Conservation (phyloP, 164 flowering plant genomes). For the Aristolochia fimbriata region DNA sequence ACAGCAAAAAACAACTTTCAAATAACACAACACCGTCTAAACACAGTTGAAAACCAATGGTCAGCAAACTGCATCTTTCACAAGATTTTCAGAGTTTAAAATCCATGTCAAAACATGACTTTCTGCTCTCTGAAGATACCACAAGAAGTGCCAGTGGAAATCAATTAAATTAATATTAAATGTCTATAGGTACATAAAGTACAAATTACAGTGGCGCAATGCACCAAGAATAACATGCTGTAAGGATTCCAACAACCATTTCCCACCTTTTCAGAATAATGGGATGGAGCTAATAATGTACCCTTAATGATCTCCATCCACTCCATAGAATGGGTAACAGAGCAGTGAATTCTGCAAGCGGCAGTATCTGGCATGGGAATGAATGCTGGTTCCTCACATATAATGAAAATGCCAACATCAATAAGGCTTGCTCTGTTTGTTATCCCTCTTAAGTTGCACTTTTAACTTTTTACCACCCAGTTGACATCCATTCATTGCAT, state of each 20-base stretch:
- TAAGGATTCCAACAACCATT: slow-evolving; percentile 24
- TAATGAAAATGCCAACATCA: slow-evolving; percentile 26
- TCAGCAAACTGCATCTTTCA: slow-evolving; percentile 2
- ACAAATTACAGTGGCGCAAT: slow-evolving; percentile 34
- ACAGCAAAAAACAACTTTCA: slow-evolving; percentile 11
- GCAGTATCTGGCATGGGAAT: slow-evolving; percentile 8
- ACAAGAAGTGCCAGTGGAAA: slow-evolving; percentile 20
- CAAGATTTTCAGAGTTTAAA: slow-evolving; percentile 1
- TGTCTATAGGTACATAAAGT: slow-evolving; percentile 55
- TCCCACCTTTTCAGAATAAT: slow-evolving; percentile 14
- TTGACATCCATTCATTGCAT: slow-evolving; percentile 81
- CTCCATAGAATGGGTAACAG: slow-evolving; percentile 1
- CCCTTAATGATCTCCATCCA: slow-evolving; percentile 23
- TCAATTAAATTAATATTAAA: slow-evolving; percentile 55
- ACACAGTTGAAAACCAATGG: slow-evolving; percentile 2
- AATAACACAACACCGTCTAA: not conserved
- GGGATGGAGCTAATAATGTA: slow-evolving; percentile 24
- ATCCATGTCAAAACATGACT: slow-evolving; percentile 6
- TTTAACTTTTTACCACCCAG: slow-evolving; percentile 94
- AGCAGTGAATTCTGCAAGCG: no score
- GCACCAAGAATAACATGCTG: slow-evolving; percentile 50
- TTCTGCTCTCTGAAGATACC: slow-evolving; percentile 1
- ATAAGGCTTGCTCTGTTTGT: slow-evolving; percentile 69
- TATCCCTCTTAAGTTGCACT: slow-evolving; percentile 97
- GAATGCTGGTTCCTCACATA: slow-evolving; percentile 22